phyloP scores from a whole-genome alignment of 352 stramenopile genomes.

The Blastocystis sp. region DNA sequence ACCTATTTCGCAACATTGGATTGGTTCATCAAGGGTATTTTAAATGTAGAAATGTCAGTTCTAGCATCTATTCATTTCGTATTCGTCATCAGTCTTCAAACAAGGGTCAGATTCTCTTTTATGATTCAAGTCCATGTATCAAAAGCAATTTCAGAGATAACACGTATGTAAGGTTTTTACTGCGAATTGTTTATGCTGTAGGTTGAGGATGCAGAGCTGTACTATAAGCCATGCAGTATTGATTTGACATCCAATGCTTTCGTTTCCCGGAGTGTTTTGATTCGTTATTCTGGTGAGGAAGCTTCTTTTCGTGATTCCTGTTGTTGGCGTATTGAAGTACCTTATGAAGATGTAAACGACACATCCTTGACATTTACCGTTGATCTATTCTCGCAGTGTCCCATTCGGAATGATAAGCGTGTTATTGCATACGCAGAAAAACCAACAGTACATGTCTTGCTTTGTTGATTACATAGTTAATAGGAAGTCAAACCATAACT shows the following conservation, averaged over 20 bases:
- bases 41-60: neutral
- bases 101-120: constrained; percentile 19
- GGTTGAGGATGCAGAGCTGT: constrained; percentile 1
- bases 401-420: constrained; percentile 37
- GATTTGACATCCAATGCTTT: constrained; percentile 13
- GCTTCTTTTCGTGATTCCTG: constrained; percentile 50
- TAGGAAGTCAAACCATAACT: constrained; percentile 28
- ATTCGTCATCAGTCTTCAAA: neutral
- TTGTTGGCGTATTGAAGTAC: constrained; percentile 51
- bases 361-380: constrained; percentile 19
- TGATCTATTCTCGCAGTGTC: constrained; percentile 25
- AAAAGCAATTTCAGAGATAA: constrained; percentile 48
- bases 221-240: constrained; percentile 52
- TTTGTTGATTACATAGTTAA: neutral
- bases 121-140: constrained; percentile 18
- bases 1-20: constrained; percentile 33
- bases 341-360: constrained; percentile 25
- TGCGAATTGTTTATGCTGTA: neutral
- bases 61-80: constrained; percentile 20
- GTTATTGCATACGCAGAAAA: constrained; percentile 44
- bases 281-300: constrained; percentile 53
- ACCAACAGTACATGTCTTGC: neutral
- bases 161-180: neutral
- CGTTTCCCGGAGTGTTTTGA: constrained; percentile 43
- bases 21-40: constrained; percentile 11